Evolutionary conservation across 2,329 filamentous ascomycete species (phyloP).

Genomic region (Teratosphaeria pseudoeucalypti): DNA sequence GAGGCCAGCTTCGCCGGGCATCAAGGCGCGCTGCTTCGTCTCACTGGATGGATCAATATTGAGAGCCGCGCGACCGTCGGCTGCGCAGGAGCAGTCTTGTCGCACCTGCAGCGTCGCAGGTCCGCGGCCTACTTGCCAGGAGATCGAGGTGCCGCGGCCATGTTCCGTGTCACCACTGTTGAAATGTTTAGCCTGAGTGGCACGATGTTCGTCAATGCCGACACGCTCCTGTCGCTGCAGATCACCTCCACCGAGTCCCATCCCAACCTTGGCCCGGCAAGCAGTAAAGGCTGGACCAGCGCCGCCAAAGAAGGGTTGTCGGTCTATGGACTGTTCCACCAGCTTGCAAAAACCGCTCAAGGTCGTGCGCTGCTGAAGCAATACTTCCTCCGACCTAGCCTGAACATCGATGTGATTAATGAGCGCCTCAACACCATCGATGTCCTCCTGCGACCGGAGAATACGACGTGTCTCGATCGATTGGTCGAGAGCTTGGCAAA

Average conservation of each 20-base stretch:
- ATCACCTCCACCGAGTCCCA: constrained; percentile 75
- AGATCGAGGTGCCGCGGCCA: constrained; percentile 42
- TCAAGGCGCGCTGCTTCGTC: constrained; percentile 55
- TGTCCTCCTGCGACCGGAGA: constrained; percentile 57
- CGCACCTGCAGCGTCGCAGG: constrained; percentile 61
- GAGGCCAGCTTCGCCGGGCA: constrained; percentile 41
- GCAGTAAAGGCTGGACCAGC: constrained; percentile 38
- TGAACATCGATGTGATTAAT: constrained; percentile 56
- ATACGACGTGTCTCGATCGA: constrained; percentile 44
- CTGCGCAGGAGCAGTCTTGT: constrained; percentile 79
- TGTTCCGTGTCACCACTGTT: constrained; percentile 53
- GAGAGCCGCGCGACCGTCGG: constrained; percentile 65
- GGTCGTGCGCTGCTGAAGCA: constrained; percentile 66
- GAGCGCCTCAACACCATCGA: constrained; percentile 62
- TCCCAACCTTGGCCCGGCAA: constrained; percentile 62
- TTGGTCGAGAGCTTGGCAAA: constrained; percentile 55
- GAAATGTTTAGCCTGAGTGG: constrained; percentile 63
- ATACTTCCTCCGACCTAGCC: constrained; percentile 68
- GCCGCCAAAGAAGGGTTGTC: constrained; percentile 73
- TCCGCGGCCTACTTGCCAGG: constrained; percentile 53
- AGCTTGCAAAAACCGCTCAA: constrained; percentile 65
- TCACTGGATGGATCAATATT: constrained; percentile 62
- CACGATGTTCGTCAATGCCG: constrained; percentile 66
- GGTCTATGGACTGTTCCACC: constrained; percentile 70
- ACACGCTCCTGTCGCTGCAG: constrained; percentile 73